A percentile compares a stretch with the other conserved stretches of the same genome.
These are phyloP conservation scores for Populus hybrid DNA, from an alignment of 441 rosid species.

Conservation along the genomic window DNA sequence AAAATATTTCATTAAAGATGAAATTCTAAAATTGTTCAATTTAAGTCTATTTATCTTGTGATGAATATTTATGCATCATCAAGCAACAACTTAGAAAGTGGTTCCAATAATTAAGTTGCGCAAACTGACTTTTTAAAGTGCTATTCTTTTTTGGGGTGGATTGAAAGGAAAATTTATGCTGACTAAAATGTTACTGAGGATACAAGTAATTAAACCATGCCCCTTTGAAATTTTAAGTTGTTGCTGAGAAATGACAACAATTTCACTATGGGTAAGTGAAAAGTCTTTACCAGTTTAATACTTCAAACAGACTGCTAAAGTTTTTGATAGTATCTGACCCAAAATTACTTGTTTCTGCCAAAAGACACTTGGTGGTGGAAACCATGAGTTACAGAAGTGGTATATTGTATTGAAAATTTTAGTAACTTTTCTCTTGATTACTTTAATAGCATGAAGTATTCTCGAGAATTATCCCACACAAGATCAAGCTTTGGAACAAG, in stretches of 20 bases:
- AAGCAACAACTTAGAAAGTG: background rate
- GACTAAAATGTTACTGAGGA: background rate
- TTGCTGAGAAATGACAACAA: background rate
- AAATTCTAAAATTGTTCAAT: background rate
- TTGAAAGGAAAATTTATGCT: background rate
- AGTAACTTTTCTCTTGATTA: background rate
- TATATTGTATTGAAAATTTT: background rate
- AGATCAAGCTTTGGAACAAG: conserved; percentile 65
- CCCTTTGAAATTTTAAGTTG: background rate
- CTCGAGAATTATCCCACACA: conserved; percentile 64
- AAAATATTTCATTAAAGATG: background rate
- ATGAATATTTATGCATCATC: background rate
- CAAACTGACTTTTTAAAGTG: background rate
- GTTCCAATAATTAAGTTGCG: background rate
- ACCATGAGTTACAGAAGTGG: background rate
- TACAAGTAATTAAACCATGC: background rate
- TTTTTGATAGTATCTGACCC: background rate
- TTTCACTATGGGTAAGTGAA: background rate
- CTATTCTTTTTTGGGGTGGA: background rate
- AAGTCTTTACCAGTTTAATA: background rate
- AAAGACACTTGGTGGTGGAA: background rate
- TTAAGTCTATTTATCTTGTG: background rate
- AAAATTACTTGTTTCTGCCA: background rate
- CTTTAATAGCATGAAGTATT: conserved; percentile 44
- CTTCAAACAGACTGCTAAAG: background rate